Conservation (phyloP, 768 basidiomycete genomes). For the Amyloporia xantha region DNA sequence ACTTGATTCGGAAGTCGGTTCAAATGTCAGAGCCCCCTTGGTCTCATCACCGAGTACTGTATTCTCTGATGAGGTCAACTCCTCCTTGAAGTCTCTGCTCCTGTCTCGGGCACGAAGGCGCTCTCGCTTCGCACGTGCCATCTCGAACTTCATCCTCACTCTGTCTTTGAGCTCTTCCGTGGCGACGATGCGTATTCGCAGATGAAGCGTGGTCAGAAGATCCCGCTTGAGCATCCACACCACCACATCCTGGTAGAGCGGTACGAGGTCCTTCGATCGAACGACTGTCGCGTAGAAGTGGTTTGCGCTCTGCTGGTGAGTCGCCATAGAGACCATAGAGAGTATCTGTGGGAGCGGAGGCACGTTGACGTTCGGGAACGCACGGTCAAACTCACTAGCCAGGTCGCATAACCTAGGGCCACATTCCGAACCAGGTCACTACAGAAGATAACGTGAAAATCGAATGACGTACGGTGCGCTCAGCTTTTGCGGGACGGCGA, state of each 20-base stretch:
- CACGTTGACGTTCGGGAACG: constrained; percentile 55
- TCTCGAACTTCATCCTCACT: constrained; percentile 39
- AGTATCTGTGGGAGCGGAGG: constrained; percentile 70
- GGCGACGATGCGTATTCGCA: constrained; percentile 79
- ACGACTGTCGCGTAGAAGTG: constrained; percentile 82
- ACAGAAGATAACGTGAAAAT: background rate
- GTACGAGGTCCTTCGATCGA: constrained; percentile 56
- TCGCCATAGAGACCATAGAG: constrained; percentile 63
- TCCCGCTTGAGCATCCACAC: constrained; percentile 89
- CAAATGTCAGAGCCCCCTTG: constrained; percentile 12
- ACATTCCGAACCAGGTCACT: background rate
- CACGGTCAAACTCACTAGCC: constrained; percentile 49
- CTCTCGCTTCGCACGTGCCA: constrained; percentile 27
- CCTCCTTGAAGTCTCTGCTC: constrained; percentile 1
- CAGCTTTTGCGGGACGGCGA: constrained; percentile 64
- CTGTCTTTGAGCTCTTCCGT: constrained; percentile 66
- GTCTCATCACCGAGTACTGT: constrained; percentile 11
- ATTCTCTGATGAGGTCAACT: background rate
- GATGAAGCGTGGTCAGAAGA: constrained; percentile 77
- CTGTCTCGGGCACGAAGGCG: constrained; percentile 16
- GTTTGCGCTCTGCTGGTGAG: constrained; percentile 54
- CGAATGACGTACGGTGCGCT: constrained; percentile 44
- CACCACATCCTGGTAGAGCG: constrained; percentile 74
- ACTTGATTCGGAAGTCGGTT: constrained; percentile 14
- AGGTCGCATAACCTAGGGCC: constrained; percentile 45